Evolutionary conservation across 164 flowering plant species (phyloP), one percentile per base, ranked within the genome.

Genomic region (Brasenia schreberi): DNA sequence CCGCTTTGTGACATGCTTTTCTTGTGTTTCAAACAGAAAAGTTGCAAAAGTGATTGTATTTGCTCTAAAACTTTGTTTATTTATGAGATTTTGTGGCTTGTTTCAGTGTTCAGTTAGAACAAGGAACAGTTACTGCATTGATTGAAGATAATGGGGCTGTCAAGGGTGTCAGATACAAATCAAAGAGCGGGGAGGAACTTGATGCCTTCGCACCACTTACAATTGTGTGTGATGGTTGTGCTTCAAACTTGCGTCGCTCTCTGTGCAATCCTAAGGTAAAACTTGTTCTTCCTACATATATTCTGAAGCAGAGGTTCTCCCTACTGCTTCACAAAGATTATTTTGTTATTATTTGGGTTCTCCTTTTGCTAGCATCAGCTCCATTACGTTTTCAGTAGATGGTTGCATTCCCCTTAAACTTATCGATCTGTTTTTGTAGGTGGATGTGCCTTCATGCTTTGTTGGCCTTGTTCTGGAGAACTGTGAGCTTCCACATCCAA

Each of bases 211-310:
- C 96, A 59, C 93, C 98, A 69, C 78, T 92, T 42, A 92, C 98
- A 14, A 76, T 92, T 69, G 94, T 92, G 12, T 92, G 98, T 67
- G 98, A 92, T 80, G 98, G 96, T 44, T 92, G 98, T 68, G 89
- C 88, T 74, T 92, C 98, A 70, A 92, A 92, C 73, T 76, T 92
- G 79, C 86, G 96, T 14, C 93, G 90, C 65, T 79, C 93, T 66
- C 93, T 90, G 65, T 90, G 96, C 77, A 73, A 61, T 5, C 89
- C 96, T 14, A 83, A 83, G 96, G 98, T 92, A 61, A 69, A 72
- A 33, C 5, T 70, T 61, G 56, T 42, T 18, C 42, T 52, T 68
- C 5, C 56, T 14, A 49, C 56, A 33, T 33, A 33, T 33, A 33
- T 33, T 33, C 39, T 33, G 39, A 33, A 33, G 39, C 39, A 33